A percentile compares a stretch with the other conserved stretches of the same genome.
Evolutionary conservation across 345 rosid genomes (phyloP).

Genomic region (Dipteronia sinensis): DNA sequence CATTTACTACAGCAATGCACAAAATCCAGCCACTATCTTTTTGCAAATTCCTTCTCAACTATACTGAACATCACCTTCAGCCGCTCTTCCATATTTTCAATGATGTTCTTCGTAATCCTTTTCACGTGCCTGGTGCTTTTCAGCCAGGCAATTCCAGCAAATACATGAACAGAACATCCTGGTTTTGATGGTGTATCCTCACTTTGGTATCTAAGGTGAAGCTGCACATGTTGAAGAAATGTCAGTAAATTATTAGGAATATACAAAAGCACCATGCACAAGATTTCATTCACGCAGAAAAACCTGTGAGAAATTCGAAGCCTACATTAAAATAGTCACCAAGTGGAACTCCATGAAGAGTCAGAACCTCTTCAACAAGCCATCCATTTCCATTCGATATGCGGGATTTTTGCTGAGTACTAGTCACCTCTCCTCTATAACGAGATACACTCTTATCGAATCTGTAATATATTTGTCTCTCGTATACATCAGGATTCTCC

Average conservation of each 20-base stretch:
- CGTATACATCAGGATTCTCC: conserved; percentile 72
- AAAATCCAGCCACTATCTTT: conserved; percentile 34
- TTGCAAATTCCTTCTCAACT: conserved; percentile 69
- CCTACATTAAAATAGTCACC: conserved; percentile 87
- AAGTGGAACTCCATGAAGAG: conserved; percentile 89
- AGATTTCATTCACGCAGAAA: background rate
- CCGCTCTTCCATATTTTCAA: conserved; percentile 64
- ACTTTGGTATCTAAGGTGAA: conserved; percentile 78
- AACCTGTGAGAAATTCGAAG: background rate
- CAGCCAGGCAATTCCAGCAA: conserved; percentile 84
- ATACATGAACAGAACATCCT: conserved; percentile 60
- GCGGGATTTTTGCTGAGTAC: conserved; percentile 81
- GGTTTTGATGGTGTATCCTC: conserved; percentile 66
- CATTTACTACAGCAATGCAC: background rate
- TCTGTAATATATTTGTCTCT: conserved; percentile 83
- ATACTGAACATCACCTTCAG: conserved; percentile 62
- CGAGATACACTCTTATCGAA: conserved; percentile 75
- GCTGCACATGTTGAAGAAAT: conserved; percentile 42
- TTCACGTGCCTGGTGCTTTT: conserved; percentile 83
- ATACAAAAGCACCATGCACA: background rate
- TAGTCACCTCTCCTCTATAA: conserved; percentile 93
- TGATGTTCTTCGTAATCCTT: conserved; percentile 75
- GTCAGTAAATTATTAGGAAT: background rate
- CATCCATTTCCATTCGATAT: conserved; percentile 69
- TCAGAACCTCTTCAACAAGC: conserved; percentile 90